Percentiles rank a stretch among this genome's conserved stretches.
Conservation (phyloP, 129 eudicot genomes). For the Smallanthus sonchifolius region DNA sequence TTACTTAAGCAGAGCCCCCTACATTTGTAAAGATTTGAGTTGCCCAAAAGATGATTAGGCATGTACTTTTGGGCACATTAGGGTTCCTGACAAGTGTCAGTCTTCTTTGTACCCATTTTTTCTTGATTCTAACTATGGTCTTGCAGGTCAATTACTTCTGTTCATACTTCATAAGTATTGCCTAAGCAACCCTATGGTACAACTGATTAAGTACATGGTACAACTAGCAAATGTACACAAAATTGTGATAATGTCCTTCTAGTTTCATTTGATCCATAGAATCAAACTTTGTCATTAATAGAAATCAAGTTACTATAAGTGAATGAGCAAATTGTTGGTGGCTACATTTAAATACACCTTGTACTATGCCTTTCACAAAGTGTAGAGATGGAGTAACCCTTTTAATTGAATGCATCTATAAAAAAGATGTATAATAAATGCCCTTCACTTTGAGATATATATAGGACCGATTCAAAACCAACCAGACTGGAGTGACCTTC, state of each 20-base stretch:
- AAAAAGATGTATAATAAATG: neutral
- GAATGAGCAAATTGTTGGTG: constrained; percentile 21
- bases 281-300: constrained; percentile 26
- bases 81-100: constrained; percentile 26
- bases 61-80: constrained; percentile 39
- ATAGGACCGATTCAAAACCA: no score
- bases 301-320: constrained; percentile 13
- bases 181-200: constrained; percentile 23
- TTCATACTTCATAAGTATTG: constrained; percentile 23
- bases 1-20: neutral
- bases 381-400: neutral
- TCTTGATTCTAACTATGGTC: constrained; percentile 17
- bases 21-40: neutral
- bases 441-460: neutral
- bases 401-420: neutral
- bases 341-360: constrained; percentile 23
- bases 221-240: neutral
- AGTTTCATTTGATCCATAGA: constrained; percentile 4
- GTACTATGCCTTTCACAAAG: constrained; percentile 2
- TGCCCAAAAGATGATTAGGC: constrained; percentile 16
- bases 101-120: constrained; percentile 23
- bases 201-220: constrained; percentile 24
- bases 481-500: neutral
- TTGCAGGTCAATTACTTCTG: constrained; percentile 24
- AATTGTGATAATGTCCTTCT: constrained; percentile 17